These are phyloP conservation scores for Reutealis trisperma DNA, from an alignment of 345 rosid genomes.

Conservation along the genomic window DNA sequence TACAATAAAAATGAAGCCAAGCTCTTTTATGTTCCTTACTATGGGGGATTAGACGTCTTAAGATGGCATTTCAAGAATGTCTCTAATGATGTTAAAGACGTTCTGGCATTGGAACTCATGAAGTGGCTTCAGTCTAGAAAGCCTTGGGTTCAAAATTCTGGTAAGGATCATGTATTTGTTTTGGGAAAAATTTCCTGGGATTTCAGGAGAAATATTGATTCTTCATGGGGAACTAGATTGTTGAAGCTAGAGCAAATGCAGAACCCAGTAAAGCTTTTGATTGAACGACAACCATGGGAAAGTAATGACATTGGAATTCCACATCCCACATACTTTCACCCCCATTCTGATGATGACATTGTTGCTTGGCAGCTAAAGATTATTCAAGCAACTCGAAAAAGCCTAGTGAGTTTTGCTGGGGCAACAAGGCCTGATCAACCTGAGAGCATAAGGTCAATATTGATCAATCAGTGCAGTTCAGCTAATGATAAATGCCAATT, in stretches of 20 bases:
- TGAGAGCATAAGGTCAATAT: conserved; percentile 53
- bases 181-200: conserved; percentile 89
- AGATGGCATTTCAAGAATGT: conserved; percentile 94
- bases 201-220: conserved; percentile 57
- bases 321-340: conserved; percentile 84
- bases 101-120: conserved; percentile 50
- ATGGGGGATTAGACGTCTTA: conserved; percentile 75
- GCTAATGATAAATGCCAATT: conserved; percentile 45
- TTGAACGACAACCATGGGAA: conserved; percentile 90
- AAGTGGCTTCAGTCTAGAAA: conserved; percentile 66
- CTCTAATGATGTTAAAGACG: conserved; percentile 64
- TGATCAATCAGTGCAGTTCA: conserved; percentile 63
- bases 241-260: conserved; percentile 72
- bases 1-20: conserved; percentile 58
- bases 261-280: conserved; percentile 74
- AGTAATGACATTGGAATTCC: conserved; percentile 76
- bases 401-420: conserved; percentile 65
- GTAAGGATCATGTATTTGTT: conserved; percentile 88
- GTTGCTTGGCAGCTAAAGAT: conserved; percentile 64
- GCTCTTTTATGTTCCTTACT: conserved; percentile 81
- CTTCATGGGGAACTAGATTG: conserved; percentile 73
- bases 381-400: conserved; percentile 44
- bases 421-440: conserved; percentile 58
- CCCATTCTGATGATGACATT: conserved; percentile 63
- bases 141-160: conserved; percentile 56